Evolutionary conservation across 2,329 filamentous ascomycete genomes (phyloP), one percentile per base, ranked within the genome.

Genomic region (Emydomyces testavorans): DNA sequence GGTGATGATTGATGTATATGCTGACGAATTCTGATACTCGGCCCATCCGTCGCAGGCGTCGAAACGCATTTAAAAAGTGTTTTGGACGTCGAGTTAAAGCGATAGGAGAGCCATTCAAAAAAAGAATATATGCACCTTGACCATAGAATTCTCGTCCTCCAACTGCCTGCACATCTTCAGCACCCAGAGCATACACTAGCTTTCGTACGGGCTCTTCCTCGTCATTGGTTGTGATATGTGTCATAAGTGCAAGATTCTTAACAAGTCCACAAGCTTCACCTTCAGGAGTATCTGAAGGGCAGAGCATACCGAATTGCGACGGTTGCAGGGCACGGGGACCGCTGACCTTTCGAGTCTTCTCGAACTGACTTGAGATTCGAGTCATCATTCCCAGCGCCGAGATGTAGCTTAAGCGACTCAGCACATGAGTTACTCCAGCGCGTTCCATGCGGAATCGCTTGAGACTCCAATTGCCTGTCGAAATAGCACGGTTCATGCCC

Each of bases 361-460:
- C 92, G 60, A 98, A 98, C 70, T 98, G 92, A 75, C 85, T 93
- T 65, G 84, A 92, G 60, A 98, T 96, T 65, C 92, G 78, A 11
- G 92, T 98, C 92, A 98, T 98, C 93, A 98, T 98, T 53, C 93
- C 93, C 23, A 98, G 77, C 23, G 92, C 92, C 53, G 84, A 85
- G 64, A 98, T 95, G 62, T 96, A 98, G 65, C 90, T 96, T 48
- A 98, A 73, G 54, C 92, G 80, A 67, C 90, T 96, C 41, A 98
- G 74, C 34, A 98, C 88, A 65, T 98, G 92, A 0, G 93, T 96
- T 18, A 98, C 88, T 62, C 92, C 92, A 18, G 92, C 90, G 62
- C 90, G 77, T 62, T 96, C 93, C 92, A 98, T 98, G 66, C 90
- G 88, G 72, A 98, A 98, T 63, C 93, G 87, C 68, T 95, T 95